Evolutionary conservation across 2,329 filamentous ascomycete species (phyloP), one percentile per base, ranked within the genome.

Genomic region (Davidsoniella australis): DNA sequence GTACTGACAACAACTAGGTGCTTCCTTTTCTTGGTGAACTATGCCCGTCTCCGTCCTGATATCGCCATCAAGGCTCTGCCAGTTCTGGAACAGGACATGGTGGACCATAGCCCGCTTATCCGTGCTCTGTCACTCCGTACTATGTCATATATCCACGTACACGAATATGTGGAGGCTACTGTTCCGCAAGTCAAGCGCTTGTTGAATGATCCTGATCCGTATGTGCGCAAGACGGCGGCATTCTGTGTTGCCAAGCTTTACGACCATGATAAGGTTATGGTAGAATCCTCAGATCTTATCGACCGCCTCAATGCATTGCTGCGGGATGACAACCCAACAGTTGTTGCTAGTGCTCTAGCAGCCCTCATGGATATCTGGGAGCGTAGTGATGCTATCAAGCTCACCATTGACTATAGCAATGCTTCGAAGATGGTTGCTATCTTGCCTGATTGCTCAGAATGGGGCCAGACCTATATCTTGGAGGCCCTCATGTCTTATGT

Each of bases 361-460:
- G 75, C 84, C 36, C 64, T 98, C 59, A 91, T 94, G 77, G 91
- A 98, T 64, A 96, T 98, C 45, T 98, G 91, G 91, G 91, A 96
- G 63, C 76, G 89, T 52, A 96, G 88, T 62, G 89, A 96, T 64
- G 86, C 84, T 52, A 98, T 98, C 64, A 95, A 94, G 63, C 78
- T 98, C 55, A 96, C 91, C 3, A 95, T 98, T 58, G 91, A 98
- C 66, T 96, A 98, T 62, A 78, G 79, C 54, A 98, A 94, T 65
- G 91, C 91, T 23, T 96, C 89, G 47, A 98, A 98, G 67, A 91
- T 98, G 71, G 87, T 96, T 36, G 87, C 91, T 41, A 96, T 98
- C 54, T 66, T 98, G 20, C 82, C 91, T 1, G 91, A 98, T 62
- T 96, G 91, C 67, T 96, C 91, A 16, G 91, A 98, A 73, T 98